A percentile compares a stretch with the other conserved stretches of the same genome.
Conservation (phyloP, 306 rosid species). For the Casuarina cunninghamiana region DNA sequence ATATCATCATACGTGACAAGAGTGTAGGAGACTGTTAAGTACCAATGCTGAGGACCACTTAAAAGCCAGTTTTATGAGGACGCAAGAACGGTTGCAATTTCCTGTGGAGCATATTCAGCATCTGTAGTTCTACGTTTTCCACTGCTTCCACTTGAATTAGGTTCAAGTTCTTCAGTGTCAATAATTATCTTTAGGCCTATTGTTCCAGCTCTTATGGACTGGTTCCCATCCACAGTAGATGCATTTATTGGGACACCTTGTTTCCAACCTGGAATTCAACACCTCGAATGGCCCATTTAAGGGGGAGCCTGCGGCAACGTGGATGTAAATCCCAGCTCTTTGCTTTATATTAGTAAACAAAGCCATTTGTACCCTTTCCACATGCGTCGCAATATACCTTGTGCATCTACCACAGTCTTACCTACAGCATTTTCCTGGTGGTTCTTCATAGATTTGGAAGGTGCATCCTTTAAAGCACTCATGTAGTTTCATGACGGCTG, state of each 20-base stretch:
- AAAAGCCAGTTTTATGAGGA: neutral
- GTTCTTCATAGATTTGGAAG: slow-evolving; percentile 4
- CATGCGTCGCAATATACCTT: slow-evolving; percentile 15
- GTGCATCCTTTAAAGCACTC: neutral
- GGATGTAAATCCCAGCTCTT: slow-evolving; percentile 15
- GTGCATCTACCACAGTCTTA: neutral
- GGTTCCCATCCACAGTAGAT: slow-evolving; percentile 7
- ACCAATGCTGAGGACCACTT: neutral
- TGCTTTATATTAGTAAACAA: slow-evolving; percentile 11
- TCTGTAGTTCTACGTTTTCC: slow-evolving; percentile 7
- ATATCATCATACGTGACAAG: neutral
- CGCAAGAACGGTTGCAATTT: neutral
- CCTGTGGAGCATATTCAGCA: neutral
- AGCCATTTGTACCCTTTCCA: slow-evolving; percentile 8
- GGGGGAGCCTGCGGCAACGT: neutral
- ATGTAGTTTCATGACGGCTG: neutral
- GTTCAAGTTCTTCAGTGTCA: slow-evolving; percentile 15
- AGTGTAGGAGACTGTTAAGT: neutral
- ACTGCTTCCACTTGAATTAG: neutral
- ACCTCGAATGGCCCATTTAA: neutral
- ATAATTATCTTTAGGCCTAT: neutral
- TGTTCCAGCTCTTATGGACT: slow-evolving; percentile 5
- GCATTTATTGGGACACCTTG: neutral
- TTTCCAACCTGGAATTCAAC: neutral
- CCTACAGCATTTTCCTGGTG: neutral